phyloP scores from a whole-genome alignment of 2,329 filamentous ascomycete species.

The Hypoxylon sp. region DNA sequence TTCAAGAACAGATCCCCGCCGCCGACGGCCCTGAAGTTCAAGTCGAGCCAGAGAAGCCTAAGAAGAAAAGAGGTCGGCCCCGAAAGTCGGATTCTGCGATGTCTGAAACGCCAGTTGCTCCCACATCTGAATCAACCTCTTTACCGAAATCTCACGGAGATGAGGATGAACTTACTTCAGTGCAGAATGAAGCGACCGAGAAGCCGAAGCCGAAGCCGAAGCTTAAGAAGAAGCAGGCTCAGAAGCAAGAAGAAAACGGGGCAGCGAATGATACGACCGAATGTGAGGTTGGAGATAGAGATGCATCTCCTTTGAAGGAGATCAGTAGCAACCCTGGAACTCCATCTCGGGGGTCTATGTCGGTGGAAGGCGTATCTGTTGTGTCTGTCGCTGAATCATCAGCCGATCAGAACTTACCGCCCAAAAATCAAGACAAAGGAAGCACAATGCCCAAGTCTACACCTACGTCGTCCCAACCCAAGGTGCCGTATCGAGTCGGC shows the following conservation, averaged over 20 bases:
- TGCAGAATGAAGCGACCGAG: constrained; percentile 12
- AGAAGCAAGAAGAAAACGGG: constrained; percentile 22
- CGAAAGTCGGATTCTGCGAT: constrained; percentile 48
- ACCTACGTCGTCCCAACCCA: constrained; percentile 49
- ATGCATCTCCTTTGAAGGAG: constrained; percentile 41
- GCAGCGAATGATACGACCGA: background rate
- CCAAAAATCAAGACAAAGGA: constrained; percentile 39
- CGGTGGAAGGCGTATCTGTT: constrained; percentile 12
- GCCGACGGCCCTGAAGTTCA: constrained; percentile 31
- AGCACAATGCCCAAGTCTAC: constrained; percentile 37
- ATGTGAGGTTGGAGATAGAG: constrained; percentile 6
- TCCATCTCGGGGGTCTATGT: constrained; percentile 28
- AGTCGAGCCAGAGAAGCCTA: constrained; percentile 44
- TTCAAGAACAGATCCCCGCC: constrained; percentile 10
- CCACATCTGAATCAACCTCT: constrained; percentile 6
- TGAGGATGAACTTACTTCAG: constrained; percentile 11
- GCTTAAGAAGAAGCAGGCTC: constrained; percentile 24
- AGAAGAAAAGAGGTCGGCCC: constrained; percentile 52
- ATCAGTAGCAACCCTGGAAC: constrained; percentile 40
- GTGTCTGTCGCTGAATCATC: constrained; percentile 16
- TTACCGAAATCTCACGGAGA: background rate
- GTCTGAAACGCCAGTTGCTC: constrained; percentile 6
- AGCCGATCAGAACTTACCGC: constrained; percentile 21
- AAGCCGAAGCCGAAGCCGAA: constrained; percentile 25
- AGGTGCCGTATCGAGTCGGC: constrained; percentile 61